These are phyloP conservation scores for Saccharomycopsis phalli DNA, from an alignment of 1,139 yeast species.

Conservation along the genomic window DNA sequence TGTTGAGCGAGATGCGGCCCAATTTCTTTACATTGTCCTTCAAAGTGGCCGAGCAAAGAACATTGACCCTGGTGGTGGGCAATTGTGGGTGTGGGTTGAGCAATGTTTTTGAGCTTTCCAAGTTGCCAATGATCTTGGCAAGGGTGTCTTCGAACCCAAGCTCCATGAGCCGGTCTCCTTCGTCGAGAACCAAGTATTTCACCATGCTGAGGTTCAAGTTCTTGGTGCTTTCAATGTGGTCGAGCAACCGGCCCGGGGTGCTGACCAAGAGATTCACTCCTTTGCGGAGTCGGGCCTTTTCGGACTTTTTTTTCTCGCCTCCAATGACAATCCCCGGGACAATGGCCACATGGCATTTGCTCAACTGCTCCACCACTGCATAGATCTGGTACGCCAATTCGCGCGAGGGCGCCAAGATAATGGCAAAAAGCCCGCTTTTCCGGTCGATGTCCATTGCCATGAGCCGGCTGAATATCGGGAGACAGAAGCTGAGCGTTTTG, in stretches of 20 bases:
- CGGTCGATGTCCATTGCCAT: slow-evolving; percentile 49
- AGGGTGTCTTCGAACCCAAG: slow-evolving; percentile 93
- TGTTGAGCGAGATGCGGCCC: slow-evolving; percentile 63
- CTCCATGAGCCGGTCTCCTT: slow-evolving; percentile 92
- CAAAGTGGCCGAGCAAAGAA: slow-evolving; percentile 91
- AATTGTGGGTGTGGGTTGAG: slow-evolving; percentile 39
- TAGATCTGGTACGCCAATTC: slow-evolving; percentile 92
- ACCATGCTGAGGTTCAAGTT: slow-evolving; percentile 44
- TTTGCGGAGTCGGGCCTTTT: slow-evolving; percentile 81
- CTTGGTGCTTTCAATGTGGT: slow-evolving; percentile 82
- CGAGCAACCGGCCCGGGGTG: slow-evolving; percentile 87
- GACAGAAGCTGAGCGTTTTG: slow-evolving; percentile 74
- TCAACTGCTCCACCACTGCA: slow-evolving; percentile 62
- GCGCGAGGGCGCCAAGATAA: slow-evolving; percentile 85
- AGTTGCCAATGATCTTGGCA: slow-evolving; percentile 56
- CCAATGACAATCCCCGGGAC: slow-evolving; percentile 94
- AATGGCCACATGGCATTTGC: slow-evolving; percentile 67
- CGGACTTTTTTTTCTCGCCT: slow-evolving; percentile 89
- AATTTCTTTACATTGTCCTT: slow-evolving; percentile 71
- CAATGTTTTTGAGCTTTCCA: slow-evolving; percentile 38
- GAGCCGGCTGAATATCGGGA: slow-evolving; percentile 72
- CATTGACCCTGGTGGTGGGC: slow-evolving; percentile 64
- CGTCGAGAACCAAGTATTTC: slow-evolving; percentile 74
- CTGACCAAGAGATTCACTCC: slow-evolving; percentile 86
- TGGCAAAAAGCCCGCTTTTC: slow-evolving; percentile 79